Percentiles rank a stretch among this genome's conserved stretches.
These are phyloP conservation scores for Beauveria scarabaeidicola DNA, from an alignment of 2,329 filamentous ascomycete species.

Conservation along the genomic window DNA sequence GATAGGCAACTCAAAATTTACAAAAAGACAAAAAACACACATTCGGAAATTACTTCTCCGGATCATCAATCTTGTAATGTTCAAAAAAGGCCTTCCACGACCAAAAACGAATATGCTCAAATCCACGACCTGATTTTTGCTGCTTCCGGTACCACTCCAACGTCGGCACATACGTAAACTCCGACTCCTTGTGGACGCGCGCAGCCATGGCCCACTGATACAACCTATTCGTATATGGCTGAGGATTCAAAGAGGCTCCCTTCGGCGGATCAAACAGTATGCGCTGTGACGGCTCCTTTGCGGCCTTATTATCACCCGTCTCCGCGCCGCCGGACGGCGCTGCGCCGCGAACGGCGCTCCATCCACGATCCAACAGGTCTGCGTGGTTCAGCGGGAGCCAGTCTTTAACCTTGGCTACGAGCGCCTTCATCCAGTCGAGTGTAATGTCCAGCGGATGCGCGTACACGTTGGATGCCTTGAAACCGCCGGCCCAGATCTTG, in stretches of 20 bases:
- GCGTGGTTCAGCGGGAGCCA: slow-evolving; percentile 28
- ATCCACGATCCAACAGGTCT: slow-evolving; percentile 28
- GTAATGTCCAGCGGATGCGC: slow-evolving; percentile 34
- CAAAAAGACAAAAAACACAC: not conserved
- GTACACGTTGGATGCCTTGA: slow-evolving; percentile 16
- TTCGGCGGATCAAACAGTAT: slow-evolving; percentile 41
- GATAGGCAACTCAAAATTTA: not conserved
- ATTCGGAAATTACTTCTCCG: slow-evolving; percentile 12
- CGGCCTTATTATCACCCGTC: slow-evolving; percentile 5
- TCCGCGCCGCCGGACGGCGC: not conserved
- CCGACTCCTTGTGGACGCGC: slow-evolving; percentile 3
- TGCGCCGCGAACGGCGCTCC: slow-evolving; percentile 23
- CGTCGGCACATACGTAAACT: slow-evolving; percentile 39
- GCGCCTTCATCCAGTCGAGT: slow-evolving; percentile 26
- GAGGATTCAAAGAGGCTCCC: not conserved
- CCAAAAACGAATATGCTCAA: slow-evolving; percentile 39
- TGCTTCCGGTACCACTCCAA: slow-evolving; percentile 44
- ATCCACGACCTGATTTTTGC: slow-evolving; percentile 37
- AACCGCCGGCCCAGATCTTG: slow-evolving; percentile 38
- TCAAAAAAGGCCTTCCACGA: slow-evolving; percentile 34
- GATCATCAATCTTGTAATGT: slow-evolving; percentile 19
- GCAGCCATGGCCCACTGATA: slow-evolving; percentile 27
- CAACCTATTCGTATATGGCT: slow-evolving; percentile 31
- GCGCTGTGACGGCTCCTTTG: slow-evolving; percentile 18
- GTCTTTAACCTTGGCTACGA: slow-evolving; percentile 24